phyloP scores from a whole-genome alignment of 495 filamentous ascomycete species.

The Penicillium canescens region DNA sequence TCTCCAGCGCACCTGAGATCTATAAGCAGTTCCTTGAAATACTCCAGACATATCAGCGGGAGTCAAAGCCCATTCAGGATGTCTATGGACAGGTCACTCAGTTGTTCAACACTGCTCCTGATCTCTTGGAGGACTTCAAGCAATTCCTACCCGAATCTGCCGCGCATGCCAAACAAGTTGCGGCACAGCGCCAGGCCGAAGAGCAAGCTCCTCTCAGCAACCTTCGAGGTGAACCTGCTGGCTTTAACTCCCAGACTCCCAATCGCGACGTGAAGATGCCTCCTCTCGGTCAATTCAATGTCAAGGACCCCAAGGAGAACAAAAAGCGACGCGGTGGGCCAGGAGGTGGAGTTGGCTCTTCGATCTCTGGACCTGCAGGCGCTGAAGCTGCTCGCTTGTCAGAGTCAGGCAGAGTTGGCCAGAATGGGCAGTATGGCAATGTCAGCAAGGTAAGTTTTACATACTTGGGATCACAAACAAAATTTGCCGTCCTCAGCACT shows the following conservation, averaged over 20 bases:
- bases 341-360: constrained; percentile 30
- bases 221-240: constrained; percentile 52
- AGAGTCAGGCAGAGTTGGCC: constrained; percentile 33
- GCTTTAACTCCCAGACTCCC: constrained; percentile 49
- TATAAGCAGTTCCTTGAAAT: constrained; percentile 99
- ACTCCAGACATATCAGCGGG: constrained; percentile 95
- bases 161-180: constrained; percentile 72
- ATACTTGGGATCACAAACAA: neutral
- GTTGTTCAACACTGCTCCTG: constrained; percentile 90
- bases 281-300: constrained; percentile 91
- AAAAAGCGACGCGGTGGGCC: constrained; percentile 71
- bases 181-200: constrained; percentile 44
- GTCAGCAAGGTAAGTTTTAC: constrained; percentile 50
- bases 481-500: neutral
- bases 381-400: constrained; percentile 37
- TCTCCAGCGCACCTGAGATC: constrained; percentile 91
- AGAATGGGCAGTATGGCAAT: constrained; percentile 40
- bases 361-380: constrained; percentile 32
- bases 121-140: constrained; percentile 97
- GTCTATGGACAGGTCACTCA: constrained; percentile 97
- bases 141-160: constrained; percentile 98
- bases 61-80: constrained; percentile 97
- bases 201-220: constrained; percentile 54
- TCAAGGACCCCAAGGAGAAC: constrained; percentile 64
- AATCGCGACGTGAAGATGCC: constrained; percentile 74